A percentile compares a stretch with the other conserved stretches of the same genome.
These are phyloP conservation scores for Benincasa hispida DNA, from an alignment of 306 rosid species.

Conservation along the genomic window DNA sequence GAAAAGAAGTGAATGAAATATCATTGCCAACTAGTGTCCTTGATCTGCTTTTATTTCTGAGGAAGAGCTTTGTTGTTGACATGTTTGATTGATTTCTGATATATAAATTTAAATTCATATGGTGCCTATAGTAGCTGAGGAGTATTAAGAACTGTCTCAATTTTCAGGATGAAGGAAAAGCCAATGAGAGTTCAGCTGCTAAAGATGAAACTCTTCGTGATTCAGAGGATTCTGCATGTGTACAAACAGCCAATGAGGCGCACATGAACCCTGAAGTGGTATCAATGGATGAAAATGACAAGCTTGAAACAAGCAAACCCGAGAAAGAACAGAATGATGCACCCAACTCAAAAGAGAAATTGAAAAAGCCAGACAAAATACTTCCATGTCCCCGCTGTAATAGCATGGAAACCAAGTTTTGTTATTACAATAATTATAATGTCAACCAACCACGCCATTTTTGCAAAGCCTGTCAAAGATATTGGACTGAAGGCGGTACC, in stretches of 20 bases:
- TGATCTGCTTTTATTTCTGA: neutral
- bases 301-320: slow-evolving; percentile 17
- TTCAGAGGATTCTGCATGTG: slow-evolving; percentile 23
- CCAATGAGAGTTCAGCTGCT: slow-evolving; percentile 14
- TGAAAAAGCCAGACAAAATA: slow-evolving; percentile 83
- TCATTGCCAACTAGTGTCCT: neutral
- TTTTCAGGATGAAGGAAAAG: slow-evolving; percentile 44
- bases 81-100: neutral
- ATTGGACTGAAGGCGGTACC: slow-evolving; percentile 92
- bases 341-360: slow-evolving; percentile 40
- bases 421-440: slow-evolving; percentile 87
- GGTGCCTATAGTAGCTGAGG: neutral
- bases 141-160: slow-evolving; percentile 5
- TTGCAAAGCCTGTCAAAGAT: slow-evolving; percentile 93
- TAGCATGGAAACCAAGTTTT: slow-evolving; percentile 91
- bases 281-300: slow-evolving; percentile 30
- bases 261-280: slow-evolving; percentile 40
- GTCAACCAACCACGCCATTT: slow-evolving; percentile 85
- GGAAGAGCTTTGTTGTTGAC: neutral
- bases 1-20: neutral
- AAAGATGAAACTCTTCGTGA: slow-evolving; percentile 23
- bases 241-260: slow-evolving; percentile 14
- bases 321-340: slow-evolving; percentile 40
- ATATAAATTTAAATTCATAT: neutral
- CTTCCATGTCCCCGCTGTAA: slow-evolving; percentile 89